Evolutionary conservation across 768 basidiomycete species (phyloP), one percentile per base, ranked within the genome.

Genomic region (Lepiota subincarnata): DNA sequence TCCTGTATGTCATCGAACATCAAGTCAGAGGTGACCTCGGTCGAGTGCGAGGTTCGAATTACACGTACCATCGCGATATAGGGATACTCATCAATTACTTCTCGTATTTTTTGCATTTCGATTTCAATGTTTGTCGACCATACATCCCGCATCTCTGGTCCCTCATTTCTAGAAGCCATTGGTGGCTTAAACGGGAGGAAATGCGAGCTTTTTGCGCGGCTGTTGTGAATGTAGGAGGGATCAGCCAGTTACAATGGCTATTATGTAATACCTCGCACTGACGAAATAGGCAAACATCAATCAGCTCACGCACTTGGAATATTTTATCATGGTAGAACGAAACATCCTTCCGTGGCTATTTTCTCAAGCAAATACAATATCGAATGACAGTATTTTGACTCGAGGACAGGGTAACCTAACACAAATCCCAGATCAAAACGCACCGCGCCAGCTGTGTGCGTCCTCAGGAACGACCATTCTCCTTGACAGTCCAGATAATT

Each of bases 51-150:
- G 57, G 64, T 55, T 50, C 44, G 57, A 57, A 57, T 34, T 51
- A 57, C 60, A 63, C 70, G 88, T 64, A 78, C 95, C 93, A 99
- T 95, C 62, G 95, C 92, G 65, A 99, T 83, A 72, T 86, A 97
- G 8, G 95, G 89, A 73, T 92, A 97, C 60, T 80, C 77, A 62
- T 97, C 96, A 59, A 98, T 89, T 55, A 89, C 73, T 45, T 87
- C 83, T 48, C 97, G 83, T 51, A 98, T 86, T 60, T 82, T 84
- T 10, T 82, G 83, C 84, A 99, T 94, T 74, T 98, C 97, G 36
- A 78, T 74, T 58, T 98, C 94, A 57, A 99, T 84, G 70, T 95
- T 97, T 35, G 84, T 86, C 1, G 83, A 82, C 95, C 96, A 99
- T 62, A 99, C 96, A 64, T 99, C 93, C 62, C 86, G 82, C 82